These are phyloP conservation scores for Colletotrichum cordylinicola DNA, from an alignment of 2,329 filamentous ascomycete species.

Conservation along the genomic window DNA sequence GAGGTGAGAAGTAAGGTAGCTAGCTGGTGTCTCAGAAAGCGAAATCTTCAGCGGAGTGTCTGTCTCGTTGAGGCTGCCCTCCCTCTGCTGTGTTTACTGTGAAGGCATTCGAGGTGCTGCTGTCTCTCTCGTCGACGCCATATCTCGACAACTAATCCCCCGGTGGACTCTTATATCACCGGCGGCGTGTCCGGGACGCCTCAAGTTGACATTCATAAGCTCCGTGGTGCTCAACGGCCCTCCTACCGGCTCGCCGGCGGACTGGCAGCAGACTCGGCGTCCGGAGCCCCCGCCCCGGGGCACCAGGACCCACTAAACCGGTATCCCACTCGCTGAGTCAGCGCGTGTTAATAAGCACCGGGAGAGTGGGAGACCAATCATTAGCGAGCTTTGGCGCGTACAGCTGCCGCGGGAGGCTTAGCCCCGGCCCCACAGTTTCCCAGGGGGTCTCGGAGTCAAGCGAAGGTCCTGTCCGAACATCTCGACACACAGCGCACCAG, in stretches of 20 bases:
- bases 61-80: not conserved
- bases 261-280: not conserved
- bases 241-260: not conserved
- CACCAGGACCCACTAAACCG: not conserved
- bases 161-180: not conserved
- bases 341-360: not conserved
- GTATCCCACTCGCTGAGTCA: slow-evolving; percentile 13
- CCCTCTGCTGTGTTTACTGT: not conserved
- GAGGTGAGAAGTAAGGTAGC: not conserved
- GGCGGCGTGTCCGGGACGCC: not conserved
- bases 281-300: not conserved
- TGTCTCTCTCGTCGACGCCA: not conserved
- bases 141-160: not conserved
- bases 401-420: not conserved
- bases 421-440: not conserved
- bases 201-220: not conserved
- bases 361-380: not conserved
- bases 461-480: slow-evolving; percentile 6
- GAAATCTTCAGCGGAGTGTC: not conserved
- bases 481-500: not conserved
- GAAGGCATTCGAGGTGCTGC: not conserved
- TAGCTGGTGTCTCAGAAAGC: not conserved
- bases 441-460: not conserved
- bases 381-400: not conserved
- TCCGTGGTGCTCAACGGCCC: not conserved